Conservation (phyloP, 1,284 basidiomycete species). For the Cryptococcus wingfieldii region DNA sequence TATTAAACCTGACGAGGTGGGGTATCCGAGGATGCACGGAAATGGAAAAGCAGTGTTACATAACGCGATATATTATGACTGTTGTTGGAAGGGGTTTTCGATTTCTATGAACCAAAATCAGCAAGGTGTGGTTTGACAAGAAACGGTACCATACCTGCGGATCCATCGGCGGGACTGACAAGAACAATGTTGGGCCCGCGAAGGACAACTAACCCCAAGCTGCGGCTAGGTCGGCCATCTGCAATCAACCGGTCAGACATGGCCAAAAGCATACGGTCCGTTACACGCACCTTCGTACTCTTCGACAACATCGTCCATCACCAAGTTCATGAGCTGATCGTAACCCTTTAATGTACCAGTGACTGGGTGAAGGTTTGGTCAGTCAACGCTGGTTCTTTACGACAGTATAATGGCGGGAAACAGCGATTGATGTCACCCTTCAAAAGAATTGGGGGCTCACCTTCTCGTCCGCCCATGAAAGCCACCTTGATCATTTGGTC, state of each 20-base stretch:
- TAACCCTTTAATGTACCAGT: slow-evolving; percentile 90
- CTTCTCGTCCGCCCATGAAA: slow-evolving; percentile 93
- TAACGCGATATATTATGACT: background rate
- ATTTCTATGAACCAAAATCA: slow-evolving; percentile 32
- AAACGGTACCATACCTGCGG: slow-evolving; percentile 53
- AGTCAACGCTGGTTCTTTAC: background rate
- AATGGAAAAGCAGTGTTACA: no score
- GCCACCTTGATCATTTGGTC: slow-evolving; percentile 91
- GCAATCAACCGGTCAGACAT: slow-evolving; percentile 21
- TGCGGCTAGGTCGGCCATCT: slow-evolving; percentile 56
- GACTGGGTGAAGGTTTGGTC: slow-evolving; percentile 54
- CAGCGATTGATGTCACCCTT: background rate
- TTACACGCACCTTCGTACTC: slow-evolving; percentile 46
- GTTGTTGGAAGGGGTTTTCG: slow-evolving; percentile 45
- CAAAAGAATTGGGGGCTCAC: slow-evolving; percentile 50
- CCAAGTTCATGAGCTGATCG: slow-evolving; percentile 94
- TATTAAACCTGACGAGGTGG: no score
- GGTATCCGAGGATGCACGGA: no score
- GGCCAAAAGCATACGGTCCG: slow-evolving; percentile 54
- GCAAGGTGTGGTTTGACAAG: background rate
- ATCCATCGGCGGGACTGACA: slow-evolving; percentile 87
- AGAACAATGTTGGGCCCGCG: slow-evolving; percentile 89
- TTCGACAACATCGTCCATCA: slow-evolving; percentile 51
- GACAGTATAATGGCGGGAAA: background rate
- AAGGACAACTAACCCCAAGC: slow-evolving; percentile 78